phyloP scores from a whole-genome alignment of 306 rosid genomes.

The Acacia confusa region DNA sequence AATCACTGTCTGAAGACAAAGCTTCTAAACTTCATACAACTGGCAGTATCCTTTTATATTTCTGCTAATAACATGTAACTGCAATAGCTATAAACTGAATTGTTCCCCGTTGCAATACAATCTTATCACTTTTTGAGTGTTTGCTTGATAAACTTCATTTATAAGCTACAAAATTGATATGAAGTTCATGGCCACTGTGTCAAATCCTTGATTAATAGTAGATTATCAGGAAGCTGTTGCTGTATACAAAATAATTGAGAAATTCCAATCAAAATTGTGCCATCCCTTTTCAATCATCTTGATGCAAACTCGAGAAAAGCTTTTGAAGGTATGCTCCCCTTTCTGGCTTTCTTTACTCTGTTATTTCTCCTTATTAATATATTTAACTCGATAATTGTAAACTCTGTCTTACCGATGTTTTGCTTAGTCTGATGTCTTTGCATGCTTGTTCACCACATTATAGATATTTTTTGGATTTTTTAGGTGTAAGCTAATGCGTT shows the following conservation, averaged over 20 bases:
- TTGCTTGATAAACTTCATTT: background rate
- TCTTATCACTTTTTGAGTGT: constrained; percentile 9
- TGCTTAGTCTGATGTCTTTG: constrained; percentile 19
- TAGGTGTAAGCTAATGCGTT: constrained; percentile 1
- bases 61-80: constrained; percentile 28
- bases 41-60: constrained; percentile 65
- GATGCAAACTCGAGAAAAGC: constrained; percentile 81
- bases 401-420: constrained; percentile 21
- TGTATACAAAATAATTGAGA: constrained; percentile 53
- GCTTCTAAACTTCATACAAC: constrained; percentile 42
- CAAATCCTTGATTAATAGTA: constrained; percentile 60
- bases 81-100: constrained; percentile 20
- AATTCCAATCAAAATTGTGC: constrained; percentile 61
- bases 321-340: constrained; percentile 59
- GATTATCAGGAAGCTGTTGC: constrained; percentile 59
- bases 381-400: background rate
- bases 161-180: constrained; percentile 12
- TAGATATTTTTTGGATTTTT: constrained; percentile 19
- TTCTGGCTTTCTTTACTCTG: constrained; percentile 20
- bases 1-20: constrained; percentile 56
- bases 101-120: constrained; percentile 14
- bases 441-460: constrained; percentile 4
- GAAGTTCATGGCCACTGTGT: constrained; percentile 28
- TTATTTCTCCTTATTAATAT: background rate
- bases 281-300: constrained; percentile 68